A percentile compares a stretch with the other conserved stretches of the same genome.
These are phyloP conservation scores for Cyberlindnera nakhonratchasimensis DNA, from an alignment of 805 yeast genomes.

Conservation along the genomic window DNA sequence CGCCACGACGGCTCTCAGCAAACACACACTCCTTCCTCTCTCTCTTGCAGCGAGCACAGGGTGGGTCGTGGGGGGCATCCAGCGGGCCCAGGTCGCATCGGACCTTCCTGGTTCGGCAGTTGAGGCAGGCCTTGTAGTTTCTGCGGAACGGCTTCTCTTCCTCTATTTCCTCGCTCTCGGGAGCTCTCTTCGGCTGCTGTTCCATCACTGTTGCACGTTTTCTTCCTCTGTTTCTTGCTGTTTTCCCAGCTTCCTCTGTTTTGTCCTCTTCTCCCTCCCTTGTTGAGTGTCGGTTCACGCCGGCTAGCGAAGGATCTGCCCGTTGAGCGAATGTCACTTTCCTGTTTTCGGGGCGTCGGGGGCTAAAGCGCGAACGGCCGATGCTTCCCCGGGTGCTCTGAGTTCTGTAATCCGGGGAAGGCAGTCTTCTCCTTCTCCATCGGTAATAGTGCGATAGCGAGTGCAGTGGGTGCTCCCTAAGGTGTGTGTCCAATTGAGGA, in stretches of 20 bases:
- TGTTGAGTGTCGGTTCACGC: slow-evolving; percentile 4
- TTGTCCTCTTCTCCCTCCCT: background rate
- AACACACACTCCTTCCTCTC: slow-evolving; percentile 81
- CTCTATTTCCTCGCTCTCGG: background rate
- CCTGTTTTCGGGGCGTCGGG: background rate
- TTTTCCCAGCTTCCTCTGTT: background rate
- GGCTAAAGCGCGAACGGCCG: slow-evolving; percentile 4
- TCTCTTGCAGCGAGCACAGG: slow-evolving; percentile 80
- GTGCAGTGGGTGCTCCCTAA: too few species aligned
- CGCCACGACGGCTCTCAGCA: slow-evolving; percentile 55
- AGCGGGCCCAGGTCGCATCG: slow-evolving; percentile 82
- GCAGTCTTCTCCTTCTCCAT: background rate
- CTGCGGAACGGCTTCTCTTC: slow-evolving; percentile 18
- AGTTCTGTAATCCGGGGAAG: background rate
- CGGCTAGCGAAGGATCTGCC: slow-evolving; percentile 6
- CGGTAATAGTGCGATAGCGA: too few species aligned
- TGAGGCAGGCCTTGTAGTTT: slow-evolving; percentile 74
- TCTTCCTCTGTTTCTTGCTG: too few species aligned
- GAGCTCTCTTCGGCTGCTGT: background rate
- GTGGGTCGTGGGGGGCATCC: slow-evolving; percentile 67
- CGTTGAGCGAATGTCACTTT: too few species aligned
- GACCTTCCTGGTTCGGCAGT: slow-evolving; percentile 80
- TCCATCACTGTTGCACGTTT: too few species aligned
- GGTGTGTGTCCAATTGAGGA: too few species aligned
- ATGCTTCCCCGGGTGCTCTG: too few species aligned